Conservation (phyloP, 106 monocot species). For the Apostasia shenzhenica region DNA sequence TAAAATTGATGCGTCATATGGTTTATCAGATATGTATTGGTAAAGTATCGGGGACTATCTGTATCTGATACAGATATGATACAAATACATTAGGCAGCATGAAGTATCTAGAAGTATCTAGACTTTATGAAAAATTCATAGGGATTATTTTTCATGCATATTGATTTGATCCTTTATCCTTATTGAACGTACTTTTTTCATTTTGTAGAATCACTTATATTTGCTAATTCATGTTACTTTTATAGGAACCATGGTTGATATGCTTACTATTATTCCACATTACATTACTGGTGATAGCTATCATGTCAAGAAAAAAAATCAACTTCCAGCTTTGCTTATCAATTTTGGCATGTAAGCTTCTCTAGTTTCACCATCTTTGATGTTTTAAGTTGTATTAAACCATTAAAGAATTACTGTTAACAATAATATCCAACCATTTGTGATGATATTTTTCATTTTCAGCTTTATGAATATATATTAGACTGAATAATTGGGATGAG, state of each 20-base stretch:
- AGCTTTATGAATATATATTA: neutral
- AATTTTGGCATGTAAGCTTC: conserved; percentile 59
- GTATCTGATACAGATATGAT: no score
- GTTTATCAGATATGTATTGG: no score
- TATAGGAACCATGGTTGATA: conserved; percentile 72
- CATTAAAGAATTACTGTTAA: neutral
- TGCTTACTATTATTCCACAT: conserved; percentile 54
- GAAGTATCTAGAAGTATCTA: no score
- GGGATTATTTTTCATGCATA: no score
- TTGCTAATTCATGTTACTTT: neutral
- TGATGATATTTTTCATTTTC: neutral
- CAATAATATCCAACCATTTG: neutral
- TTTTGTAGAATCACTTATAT: conserved; percentile 1
- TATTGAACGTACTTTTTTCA: neutral
- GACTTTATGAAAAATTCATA: no score
- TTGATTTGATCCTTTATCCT: no score
- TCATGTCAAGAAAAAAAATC: conserved; percentile 68
- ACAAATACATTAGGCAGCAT: no score
- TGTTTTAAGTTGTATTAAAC: neutral
- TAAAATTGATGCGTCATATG: no score
- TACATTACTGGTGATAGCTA: conserved; percentile 37
- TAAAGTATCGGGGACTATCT: no score
- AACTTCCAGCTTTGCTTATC: conserved; percentile 71
- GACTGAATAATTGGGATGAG: no score
- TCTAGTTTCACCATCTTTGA: neutral